Evolutionary conservation across 2,329 filamentous ascomycete genomes (phyloP).

Genomic region (Chrysoporthe puriensis): DNA sequence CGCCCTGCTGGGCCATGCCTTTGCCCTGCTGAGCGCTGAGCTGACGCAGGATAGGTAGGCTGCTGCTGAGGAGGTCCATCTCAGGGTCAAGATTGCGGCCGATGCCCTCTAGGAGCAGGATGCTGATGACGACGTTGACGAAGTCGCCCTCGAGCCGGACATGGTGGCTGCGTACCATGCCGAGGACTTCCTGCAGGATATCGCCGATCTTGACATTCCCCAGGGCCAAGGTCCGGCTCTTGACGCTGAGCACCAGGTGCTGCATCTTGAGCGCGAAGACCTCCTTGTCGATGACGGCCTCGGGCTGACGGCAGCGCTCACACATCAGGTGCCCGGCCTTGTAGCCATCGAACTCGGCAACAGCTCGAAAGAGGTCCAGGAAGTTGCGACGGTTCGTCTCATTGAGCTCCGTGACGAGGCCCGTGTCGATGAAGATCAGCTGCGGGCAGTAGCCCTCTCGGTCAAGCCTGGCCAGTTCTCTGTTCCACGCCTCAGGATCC

Average conservation of each 20-base stretch:
- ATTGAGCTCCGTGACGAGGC: constrained; percentile 92
- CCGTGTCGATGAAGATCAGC: constrained; percentile 96
- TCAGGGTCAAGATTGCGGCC: constrained; percentile 84
- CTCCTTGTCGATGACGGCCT: constrained; percentile 85
- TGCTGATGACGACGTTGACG: constrained; percentile 96
- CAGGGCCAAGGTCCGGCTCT: constrained; percentile 85
- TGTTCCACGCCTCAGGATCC: constrained; percentile 71
- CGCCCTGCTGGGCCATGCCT: constrained; percentile 70
- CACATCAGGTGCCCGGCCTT: constrained; percentile 95
- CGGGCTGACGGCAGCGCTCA: constrained; percentile 88
- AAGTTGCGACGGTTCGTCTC: constrained; percentile 86
- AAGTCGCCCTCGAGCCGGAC: constrained; percentile 96
- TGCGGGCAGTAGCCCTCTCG: constrained; percentile 89
- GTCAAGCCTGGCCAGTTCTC: constrained; percentile 76
- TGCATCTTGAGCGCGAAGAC: constrained; percentile 97
- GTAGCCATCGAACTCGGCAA: constrained; percentile 97
- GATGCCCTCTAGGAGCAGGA: constrained; percentile 91
- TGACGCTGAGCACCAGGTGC: constrained; percentile 88
- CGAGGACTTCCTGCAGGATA: constrained; percentile 85
- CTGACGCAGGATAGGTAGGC: constrained; percentile 86
- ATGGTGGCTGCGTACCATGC: constrained; percentile 90
- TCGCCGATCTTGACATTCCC: constrained; percentile 97
- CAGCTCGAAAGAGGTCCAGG: constrained; percentile 90
- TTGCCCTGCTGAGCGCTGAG: constrained; percentile 78
- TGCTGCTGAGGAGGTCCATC: constrained; percentile 82